Evolutionary conservation across 768 basidiomycete genomes (phyloP), one percentile per base, ranked within the genome.

Genomic region (Paxillus ammoniavirescens): DNA sequence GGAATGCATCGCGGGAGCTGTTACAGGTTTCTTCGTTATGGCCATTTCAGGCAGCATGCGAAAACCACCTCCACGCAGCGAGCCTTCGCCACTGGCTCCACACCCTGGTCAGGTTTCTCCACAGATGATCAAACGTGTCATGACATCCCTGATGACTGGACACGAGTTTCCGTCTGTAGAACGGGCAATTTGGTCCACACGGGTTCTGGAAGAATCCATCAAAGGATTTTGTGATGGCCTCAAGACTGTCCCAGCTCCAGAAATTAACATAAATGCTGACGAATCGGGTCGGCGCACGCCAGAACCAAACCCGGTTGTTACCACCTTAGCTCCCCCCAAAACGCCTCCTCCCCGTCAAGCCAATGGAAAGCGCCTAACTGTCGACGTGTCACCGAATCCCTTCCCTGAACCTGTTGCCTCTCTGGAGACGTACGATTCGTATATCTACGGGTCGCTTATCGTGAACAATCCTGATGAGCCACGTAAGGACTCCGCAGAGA

Each of bases 11-110:
- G 81, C 86, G 35, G 94, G 95, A 2, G 89, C 91, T 2, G 82
- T 96, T 14, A 98, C 94, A 3, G 96, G 91, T 0, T 99, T 99
- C 74, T 98, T 98, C 66, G 81, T 82, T n/a, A 61, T 89, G 58
- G 76, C 81, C 30, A 72, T 77, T 58, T 75, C 77, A 45, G 59
- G 66, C 28, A 61, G 72, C 30, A 56, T 57, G 37, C 56, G 59
- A 33, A 35, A 17, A 42, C 28, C 50, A 30, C 54, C 5, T 31
- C 28, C 31, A 53, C 54, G 52, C 31, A 60, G 71, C 28, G 68
- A 64, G 30, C 65, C 67, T n/a, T 76, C 74, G 28, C 75, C 78
- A 47, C 73, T 81, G 18, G 79, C 74, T 1, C 80, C 80, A 36
- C 76, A 77, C 65, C 69, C 77, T 1, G 86, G 85, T 1, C 80